These are phyloP conservation scores for Cadophora malorum DNA, from an alignment of 2,329 filamentous ascomycete species.

Conservation along the genomic window DNA sequence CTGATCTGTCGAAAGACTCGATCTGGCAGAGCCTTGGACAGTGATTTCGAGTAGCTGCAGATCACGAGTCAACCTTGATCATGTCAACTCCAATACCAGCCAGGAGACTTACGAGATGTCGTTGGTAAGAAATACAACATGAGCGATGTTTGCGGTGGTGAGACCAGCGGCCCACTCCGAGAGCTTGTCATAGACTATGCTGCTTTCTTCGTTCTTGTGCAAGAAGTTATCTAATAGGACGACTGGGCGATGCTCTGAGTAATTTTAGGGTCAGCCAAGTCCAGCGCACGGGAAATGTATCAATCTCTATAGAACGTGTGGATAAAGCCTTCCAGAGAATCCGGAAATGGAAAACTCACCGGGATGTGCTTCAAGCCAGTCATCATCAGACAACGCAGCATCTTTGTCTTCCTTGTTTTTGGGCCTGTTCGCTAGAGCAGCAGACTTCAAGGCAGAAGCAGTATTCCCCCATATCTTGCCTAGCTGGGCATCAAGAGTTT, in stretches of 20 bases:
- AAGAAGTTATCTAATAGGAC: slow-evolving; percentile 93
- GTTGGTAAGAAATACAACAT: slow-evolving; percentile 92
- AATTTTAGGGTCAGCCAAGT: neutral
- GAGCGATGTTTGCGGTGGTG: slow-evolving; percentile 86
- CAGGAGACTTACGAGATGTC: slow-evolving; percentile 67
- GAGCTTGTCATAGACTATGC: slow-evolving; percentile 75
- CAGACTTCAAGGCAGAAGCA: slow-evolving; percentile 76
- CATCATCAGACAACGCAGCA: slow-evolving; percentile 75
- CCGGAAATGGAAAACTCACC: neutral
- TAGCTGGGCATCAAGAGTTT: slow-evolving; percentile 88
- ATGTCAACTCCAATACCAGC: neutral
- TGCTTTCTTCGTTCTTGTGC: slow-evolving; percentile 73
- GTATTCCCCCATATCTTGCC: slow-evolving; percentile 90
- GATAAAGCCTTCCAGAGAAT: neutral
- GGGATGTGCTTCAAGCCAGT: slow-evolving; percentile 88
- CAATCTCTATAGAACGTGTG: neutral
- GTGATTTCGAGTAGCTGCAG: slow-evolving; percentile 73
- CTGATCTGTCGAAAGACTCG: slow-evolving; percentile 87
- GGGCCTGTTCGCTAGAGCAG: slow-evolving; percentile 72
- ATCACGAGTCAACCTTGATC: neutral
- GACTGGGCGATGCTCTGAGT: slow-evolving; percentile 73
- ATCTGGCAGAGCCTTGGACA: slow-evolving; percentile 87
- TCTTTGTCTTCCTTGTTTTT: slow-evolving; percentile 80
- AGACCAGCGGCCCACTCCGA: slow-evolving; percentile 89
- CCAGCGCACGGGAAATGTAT: neutral